Conservation (phyloP, 805 yeast genomes). For the Hanseniaspora hatyaiensis region DNA sequence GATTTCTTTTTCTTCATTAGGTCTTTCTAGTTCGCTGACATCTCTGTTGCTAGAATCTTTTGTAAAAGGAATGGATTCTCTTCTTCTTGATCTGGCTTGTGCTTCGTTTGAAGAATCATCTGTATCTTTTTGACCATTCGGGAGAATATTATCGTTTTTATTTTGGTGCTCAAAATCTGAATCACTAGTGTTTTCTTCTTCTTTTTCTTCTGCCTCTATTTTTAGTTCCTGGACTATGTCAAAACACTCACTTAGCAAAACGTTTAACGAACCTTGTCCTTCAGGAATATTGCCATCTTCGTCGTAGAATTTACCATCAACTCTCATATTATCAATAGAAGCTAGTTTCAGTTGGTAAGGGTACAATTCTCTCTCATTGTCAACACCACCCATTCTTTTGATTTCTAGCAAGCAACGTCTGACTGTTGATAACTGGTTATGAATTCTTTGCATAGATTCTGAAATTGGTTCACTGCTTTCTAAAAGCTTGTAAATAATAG, state of each 20-base stretch:
- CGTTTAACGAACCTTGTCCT: constrained; percentile 93
- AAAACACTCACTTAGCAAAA: constrained; percentile 83
- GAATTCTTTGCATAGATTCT: constrained; percentile 85
- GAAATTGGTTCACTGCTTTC: constrained; percentile 92
- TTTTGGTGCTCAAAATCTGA: constrained; percentile 16
- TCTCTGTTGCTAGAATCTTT: constrained; percentile 18
- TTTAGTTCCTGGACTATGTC: constrained; percentile 86
- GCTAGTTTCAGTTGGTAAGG: constrained; percentile 94
- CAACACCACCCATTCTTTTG: constrained; percentile 84
- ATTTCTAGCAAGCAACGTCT: constrained; percentile 81
- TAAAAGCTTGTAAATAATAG: constrained; percentile 74
- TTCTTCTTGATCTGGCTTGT: constrained; percentile 3
- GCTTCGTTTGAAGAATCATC: neutral
- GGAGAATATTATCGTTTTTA: constrained; percentile 20
- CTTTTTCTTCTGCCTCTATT: constrained; percentile 64
- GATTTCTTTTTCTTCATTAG: constrained; percentile 21
- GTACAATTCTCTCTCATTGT: constrained; percentile 76
- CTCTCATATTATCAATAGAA: constrained; percentile 71
- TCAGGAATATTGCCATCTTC: constrained; percentile 86
- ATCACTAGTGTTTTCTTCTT: constrained; percentile 22
- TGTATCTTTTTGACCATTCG: constrained; percentile 16
- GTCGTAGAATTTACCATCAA: constrained; percentile 77
- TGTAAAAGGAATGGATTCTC: constrained; percentile 16
- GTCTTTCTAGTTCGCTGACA: constrained; percentile 17
- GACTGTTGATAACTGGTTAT: constrained; percentile 85